Evolutionary conservation across 305 asterid species (phyloP), one percentile per base, ranked within the genome.

Genomic region (Stenogyne calaminthoides): DNA sequence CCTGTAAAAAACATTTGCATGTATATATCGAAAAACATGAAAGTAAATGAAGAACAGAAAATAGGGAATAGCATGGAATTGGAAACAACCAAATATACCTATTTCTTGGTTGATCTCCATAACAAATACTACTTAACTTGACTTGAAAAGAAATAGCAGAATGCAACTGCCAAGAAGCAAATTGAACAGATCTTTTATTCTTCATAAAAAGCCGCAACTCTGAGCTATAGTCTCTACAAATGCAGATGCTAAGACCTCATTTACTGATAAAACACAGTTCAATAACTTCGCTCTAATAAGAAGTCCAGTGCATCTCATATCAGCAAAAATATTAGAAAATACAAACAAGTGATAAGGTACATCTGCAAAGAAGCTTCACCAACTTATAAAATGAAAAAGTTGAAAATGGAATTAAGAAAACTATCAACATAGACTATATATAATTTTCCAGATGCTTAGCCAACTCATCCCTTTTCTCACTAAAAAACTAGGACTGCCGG

Each of bases 81-180:
- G 55, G 27, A 12, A 62, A 16, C 57, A 54, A 40, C 27, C 42
- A 59, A 27, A 32, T 69, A 9, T 75, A 95, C 99, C 98, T 91
- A 76, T 93, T 95, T 83, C 99, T 88, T 15, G 99, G 96, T 66
- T 87, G 93, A 70, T 84, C 91, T 69, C 97, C 98, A 83, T 88
- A 93, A 70, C 88, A 86, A 79, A 95, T 84, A 85, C 96, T 91
- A 69, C 97, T 76, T 83, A 40, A 95, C 98, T 40, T 87, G 84
- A 76, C 86, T 85, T 76, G 98, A 95, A 83, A 91, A 93, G 87
- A 79, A 95, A 81, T 95, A 95, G 70, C 47, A 73, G 78, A 78
- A 89, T 47, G 88, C 98, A 86, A 95, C 99, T 95, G 90, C 91
- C 59, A 81, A 82, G 56, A 66, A 83, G 61, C 69, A 78, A 71